These are phyloP conservation scores for Phylloporus sp. DNA, from an alignment of 768 basidiomycete species.

Conservation along the genomic window DNA sequence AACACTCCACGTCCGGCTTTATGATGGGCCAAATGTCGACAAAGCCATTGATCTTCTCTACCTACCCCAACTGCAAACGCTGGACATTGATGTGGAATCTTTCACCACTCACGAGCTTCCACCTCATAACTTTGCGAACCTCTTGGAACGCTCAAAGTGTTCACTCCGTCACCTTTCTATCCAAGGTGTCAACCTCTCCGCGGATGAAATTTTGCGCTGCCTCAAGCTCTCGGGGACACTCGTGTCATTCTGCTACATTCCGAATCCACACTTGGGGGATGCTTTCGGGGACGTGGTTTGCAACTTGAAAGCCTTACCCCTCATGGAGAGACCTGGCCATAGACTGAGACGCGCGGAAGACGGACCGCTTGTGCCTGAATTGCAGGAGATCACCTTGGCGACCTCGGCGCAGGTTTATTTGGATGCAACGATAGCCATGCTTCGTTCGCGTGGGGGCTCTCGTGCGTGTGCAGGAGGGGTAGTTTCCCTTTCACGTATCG, in stretches of 20 bases:
- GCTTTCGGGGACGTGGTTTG: not conserved
- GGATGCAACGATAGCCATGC: not conserved
- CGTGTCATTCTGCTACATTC: not conserved
- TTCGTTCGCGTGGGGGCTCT: not conserved
- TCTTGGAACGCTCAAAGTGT: not conserved
- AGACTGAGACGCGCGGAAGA: too few species aligned
- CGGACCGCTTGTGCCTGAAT: not conserved
- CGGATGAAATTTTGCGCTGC: not conserved
- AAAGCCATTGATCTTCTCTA: conserved; percentile 8
- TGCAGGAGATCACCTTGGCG: not conserved
- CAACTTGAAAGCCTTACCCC: not conserved
- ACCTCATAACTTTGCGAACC: conserved; percentile 5
- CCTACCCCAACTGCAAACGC: conserved; percentile 16
- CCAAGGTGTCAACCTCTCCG: not conserved
- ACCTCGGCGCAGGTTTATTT: not conserved
- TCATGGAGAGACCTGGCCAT: not conserved
- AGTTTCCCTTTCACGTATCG: not conserved
- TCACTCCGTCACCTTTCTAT: not conserved
- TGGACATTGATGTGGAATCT: conserved; percentile 15
- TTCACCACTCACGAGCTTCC: too few species aligned
- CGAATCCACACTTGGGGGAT: not conserved
- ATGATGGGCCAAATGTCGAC: not conserved
- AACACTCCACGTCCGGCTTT: conserved; percentile 16
- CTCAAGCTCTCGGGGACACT: not conserved
- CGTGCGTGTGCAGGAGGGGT: not conserved